These are phyloP conservation scores for Scolecobasidium constrictum DNA, from an alignment of 2,329 filamentous ascomycete species.

Conservation along the genomic window DNA sequence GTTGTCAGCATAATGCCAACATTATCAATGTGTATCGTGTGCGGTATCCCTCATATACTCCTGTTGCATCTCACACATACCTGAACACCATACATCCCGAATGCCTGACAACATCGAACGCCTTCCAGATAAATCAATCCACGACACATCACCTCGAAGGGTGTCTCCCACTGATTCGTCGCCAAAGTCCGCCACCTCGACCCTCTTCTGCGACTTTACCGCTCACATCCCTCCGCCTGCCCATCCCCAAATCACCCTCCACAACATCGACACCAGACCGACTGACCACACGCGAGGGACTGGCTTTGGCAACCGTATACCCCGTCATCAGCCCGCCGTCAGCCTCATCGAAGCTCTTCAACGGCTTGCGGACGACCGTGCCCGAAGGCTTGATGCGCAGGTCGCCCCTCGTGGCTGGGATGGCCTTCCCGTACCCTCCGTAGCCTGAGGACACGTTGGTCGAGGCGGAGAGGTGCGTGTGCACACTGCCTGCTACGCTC, in stretches of 20 bases:
- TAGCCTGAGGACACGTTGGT: background rate
- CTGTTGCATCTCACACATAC: too few relatives aligned
- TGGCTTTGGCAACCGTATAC: background rate
- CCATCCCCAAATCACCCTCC: slow-evolving; percentile 22
- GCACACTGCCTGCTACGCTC: slow-evolving; percentile 12
- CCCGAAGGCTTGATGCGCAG: slow-evolving; percentile 1
- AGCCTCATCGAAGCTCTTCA: background rate
- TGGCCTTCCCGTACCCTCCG: background rate
- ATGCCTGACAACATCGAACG: too few relatives aligned
- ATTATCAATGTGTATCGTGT: too few relatives aligned
- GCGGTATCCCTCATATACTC: too few relatives aligned
- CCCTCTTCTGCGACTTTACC: slow-evolving; percentile 67
- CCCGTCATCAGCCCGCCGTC: background rate
- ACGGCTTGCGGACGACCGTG: slow-evolving; percentile 19
- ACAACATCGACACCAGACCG: slow-evolving; percentile 35
- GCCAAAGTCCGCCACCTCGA: slow-evolving; percentile 24
- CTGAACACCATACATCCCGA: too few relatives aligned
- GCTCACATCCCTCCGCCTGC: slow-evolving; percentile 51
- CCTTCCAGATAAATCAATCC: too few relatives aligned
- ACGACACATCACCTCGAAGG: background rate
- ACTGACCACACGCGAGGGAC: slow-evolving; percentile 31
- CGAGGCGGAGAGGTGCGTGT: slow-evolving; percentile 2
- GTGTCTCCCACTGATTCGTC: background rate
- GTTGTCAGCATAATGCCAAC: too few relatives aligned
- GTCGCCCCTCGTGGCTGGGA: background rate